phyloP scores from a whole-genome alignment of 345 rosid genomes.

The Salix suchowensis region DNA sequence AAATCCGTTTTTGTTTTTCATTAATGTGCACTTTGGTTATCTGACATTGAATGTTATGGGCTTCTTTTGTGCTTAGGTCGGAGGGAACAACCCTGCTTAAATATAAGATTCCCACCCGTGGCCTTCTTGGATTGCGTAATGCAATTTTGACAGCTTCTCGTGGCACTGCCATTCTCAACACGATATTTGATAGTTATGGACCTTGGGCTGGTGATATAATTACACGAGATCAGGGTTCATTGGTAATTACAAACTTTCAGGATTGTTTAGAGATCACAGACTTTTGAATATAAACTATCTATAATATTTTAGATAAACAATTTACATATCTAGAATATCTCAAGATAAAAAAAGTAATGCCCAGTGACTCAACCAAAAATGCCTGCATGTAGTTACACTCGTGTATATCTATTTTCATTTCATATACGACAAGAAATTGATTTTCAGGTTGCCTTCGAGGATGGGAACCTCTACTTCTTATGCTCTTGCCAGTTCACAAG shows the following conservation, averaged over 20 bases:
- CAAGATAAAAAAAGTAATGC: background rate
- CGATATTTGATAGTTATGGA: slow-evolving; percentile 83
- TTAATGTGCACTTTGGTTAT: background rate
- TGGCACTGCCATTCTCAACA: slow-evolving; percentile 91
- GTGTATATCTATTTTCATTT: background rate
- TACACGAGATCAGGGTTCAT: slow-evolving; percentile 86
- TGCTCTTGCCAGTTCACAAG: slow-evolving; percentile 81
- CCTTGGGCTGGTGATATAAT: slow-evolving; percentile 88
- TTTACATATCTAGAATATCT: background rate
- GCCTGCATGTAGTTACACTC: background rate
- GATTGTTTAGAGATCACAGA: background rate
- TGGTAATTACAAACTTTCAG: slow-evolving; percentile 51
- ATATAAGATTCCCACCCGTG: slow-evolving; percentile 94
- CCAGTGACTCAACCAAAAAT: background rate
- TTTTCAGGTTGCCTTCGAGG: slow-evolving; percentile 92
- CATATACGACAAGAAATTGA: slow-evolving; percentile 1
- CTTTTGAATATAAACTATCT: background rate
- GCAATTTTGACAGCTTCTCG: slow-evolving; percentile 96
- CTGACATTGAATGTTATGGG: background rate
- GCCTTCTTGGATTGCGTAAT: slow-evolving; percentile 94
- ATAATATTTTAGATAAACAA: background rate
- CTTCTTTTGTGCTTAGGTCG: slow-evolving; percentile 38
- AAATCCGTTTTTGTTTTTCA: background rate
- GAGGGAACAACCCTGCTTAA: slow-evolving; percentile 79
- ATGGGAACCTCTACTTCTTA: slow-evolving; percentile 81